A percentile compares a stretch with the other conserved stretches of the same genome.
Conservation (phyloP, 2,329 filamentous ascomycete genomes). For the Stagonosporopsis tanaceti region DNA sequence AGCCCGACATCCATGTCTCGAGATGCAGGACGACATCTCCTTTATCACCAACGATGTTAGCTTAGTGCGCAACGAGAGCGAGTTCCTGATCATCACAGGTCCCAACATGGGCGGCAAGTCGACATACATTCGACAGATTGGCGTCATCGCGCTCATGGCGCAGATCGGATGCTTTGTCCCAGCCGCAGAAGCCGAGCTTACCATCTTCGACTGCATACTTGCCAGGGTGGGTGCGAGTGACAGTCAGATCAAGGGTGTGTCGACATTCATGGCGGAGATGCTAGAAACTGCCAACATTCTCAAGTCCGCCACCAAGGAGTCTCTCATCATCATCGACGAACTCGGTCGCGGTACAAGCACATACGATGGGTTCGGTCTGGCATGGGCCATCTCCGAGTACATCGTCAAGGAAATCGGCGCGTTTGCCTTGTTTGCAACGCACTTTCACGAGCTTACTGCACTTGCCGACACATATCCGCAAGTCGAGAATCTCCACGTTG, state of each 20-base stretch:
- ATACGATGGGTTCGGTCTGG: slow-evolving; percentile 97
- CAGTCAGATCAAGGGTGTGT: slow-evolving; percentile 96
- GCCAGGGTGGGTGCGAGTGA: slow-evolving; percentile 95
- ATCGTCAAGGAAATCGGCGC: slow-evolving; percentile 95
- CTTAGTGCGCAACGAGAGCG: slow-evolving; percentile 77
- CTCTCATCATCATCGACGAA: slow-evolving; percentile 98
- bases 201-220: slow-evolving; percentile 95
- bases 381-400: slow-evolving; percentile 98
- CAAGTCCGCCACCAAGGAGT: slow-evolving; percentile 93
- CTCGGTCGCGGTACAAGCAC: slow-evolving; percentile 95
- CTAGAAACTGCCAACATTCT: slow-evolving; percentile 98
- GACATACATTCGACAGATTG: slow-evolving; percentile 96
- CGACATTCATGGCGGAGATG: slow-evolving; percentile 99
- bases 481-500: slow-evolving; percentile 93
- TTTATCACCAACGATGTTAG: slow-evolving; percentile 98
- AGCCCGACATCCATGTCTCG: slow-evolving; percentile 95
- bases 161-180: slow-evolving; percentile 97
- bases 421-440: slow-evolving; percentile 94
- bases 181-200: slow-evolving; percentile 86
- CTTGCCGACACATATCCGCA: slow-evolving; percentile 85
- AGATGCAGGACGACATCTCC: slow-evolving; percentile 97
- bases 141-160: slow-evolving; percentile 95
- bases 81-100: slow-evolving; percentile 95
- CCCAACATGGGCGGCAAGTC: slow-evolving; percentile 99
- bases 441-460: slow-evolving; percentile 97